phyloP scores from a whole-genome alignment of 306 rosid genomes.

The Vachellia pachyceras region DNA sequence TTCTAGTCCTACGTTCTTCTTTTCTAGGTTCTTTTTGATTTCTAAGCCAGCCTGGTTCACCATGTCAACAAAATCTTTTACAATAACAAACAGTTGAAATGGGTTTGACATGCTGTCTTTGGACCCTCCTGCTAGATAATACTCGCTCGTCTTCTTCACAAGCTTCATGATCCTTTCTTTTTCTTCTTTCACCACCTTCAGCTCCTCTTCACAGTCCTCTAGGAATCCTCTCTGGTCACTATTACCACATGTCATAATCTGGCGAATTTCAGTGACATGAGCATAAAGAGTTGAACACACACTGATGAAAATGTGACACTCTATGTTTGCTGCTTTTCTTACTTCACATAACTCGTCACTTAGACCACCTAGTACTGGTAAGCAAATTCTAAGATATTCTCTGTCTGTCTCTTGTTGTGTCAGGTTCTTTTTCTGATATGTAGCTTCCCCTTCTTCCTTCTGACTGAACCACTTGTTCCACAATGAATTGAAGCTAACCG shows the following conservation, averaged over 20 bases:
- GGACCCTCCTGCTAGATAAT: conserved; percentile 63
- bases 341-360: conserved; percentile 64
- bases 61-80: conserved; percentile 58
- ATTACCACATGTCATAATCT: conserved; percentile 48
- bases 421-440: conserved; percentile 32
- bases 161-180: conserved; percentile 61
- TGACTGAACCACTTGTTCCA: conserved; percentile 79
- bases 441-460: conserved; percentile 58
- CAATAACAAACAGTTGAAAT: conserved; percentile 63
- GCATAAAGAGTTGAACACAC: conserved; percentile 47
- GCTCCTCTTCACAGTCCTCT: conserved; percentile 72
- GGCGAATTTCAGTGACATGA: conserved; percentile 52
- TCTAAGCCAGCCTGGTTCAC: conserved; percentile 59
- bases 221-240: conserved; percentile 54
- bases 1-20: conserved; percentile 47
- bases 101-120: conserved; percentile 55
- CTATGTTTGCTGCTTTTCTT: conserved; percentile 70
- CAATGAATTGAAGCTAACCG: conserved; percentile 76
- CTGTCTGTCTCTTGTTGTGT: conserved; percentile 48
- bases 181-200: conserved; percentile 64
- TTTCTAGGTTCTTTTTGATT: conserved; percentile 52
- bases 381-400: conserved; percentile 53
- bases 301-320: conserved; percentile 53
- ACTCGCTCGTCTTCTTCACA: conserved; percentile 72
- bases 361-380: conserved; percentile 54